These are phyloP conservation scores for Allomyces arbusculus DNA, from an alignment of 192 early-diverging fungal genomes.

Conservation along the genomic window DNA sequence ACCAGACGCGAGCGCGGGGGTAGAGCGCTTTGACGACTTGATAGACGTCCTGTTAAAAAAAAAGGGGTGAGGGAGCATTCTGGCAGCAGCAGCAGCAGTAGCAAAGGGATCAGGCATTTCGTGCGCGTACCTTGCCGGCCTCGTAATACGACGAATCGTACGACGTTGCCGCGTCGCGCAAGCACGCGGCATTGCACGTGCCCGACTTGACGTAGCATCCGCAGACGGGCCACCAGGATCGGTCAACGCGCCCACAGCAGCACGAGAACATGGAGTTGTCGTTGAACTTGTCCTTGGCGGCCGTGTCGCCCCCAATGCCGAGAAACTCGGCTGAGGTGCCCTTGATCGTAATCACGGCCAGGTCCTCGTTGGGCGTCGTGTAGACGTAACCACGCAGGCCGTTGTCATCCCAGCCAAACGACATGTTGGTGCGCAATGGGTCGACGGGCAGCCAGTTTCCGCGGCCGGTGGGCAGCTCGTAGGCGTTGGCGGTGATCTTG, in stretches of 20 bases:
- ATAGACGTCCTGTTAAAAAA: slow-evolving; percentile 37
- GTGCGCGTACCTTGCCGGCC: slow-evolving; percentile 25
- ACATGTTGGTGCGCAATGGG: slow-evolving; percentile 34
- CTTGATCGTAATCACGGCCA: slow-evolving; percentile 68
- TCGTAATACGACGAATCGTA: slow-evolving; percentile 46
- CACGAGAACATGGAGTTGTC: slow-evolving; percentile 92
- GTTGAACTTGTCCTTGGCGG: slow-evolving; percentile 53
- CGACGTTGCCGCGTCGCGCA: slow-evolving; percentile 18
- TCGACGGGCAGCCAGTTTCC: slow-evolving; percentile 50
- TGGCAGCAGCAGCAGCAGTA: too few relatives aligned
- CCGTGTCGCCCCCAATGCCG: slow-evolving; percentile 49
- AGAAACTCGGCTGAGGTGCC: slow-evolving; percentile 52
- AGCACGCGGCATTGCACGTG: slow-evolving; percentile 36
- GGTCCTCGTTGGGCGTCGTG: slow-evolving; percentile 34
- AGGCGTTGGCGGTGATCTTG: slow-evolving; percentile 69
- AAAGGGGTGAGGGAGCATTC: slow-evolving; percentile 10
- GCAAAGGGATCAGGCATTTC: too few relatives aligned
- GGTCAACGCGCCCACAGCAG: slow-evolving; percentile 74
- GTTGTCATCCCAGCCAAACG: slow-evolving; percentile 53
- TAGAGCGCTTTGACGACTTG: slow-evolving; percentile 40
- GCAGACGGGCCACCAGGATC: slow-evolving; percentile 66
- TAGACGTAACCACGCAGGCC: slow-evolving; percentile 78
- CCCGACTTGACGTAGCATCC: slow-evolving; percentile 43
- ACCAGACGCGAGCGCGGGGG: slow-evolving; percentile 46
- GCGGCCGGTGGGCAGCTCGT: slow-evolving; percentile 30